Percentiles rank a stretch among this genome's conserved stretches.
Conservation (phyloP, 306 rosid genomes). For the Acacia acuminata region DNA sequence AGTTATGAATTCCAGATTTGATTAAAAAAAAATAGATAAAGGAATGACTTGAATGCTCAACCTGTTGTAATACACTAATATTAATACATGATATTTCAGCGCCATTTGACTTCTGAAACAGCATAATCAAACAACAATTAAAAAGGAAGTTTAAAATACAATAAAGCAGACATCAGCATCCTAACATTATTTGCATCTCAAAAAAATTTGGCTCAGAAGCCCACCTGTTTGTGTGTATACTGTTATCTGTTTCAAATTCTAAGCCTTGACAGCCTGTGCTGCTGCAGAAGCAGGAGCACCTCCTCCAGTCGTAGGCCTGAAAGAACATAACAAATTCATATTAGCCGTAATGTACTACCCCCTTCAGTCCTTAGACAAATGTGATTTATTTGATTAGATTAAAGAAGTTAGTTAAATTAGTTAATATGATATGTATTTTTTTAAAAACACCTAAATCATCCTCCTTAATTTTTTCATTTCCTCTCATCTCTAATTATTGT, state of each 20-base stretch:
- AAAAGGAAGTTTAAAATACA: constrained; percentile 3
- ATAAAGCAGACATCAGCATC: constrained; percentile 14
- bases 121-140: constrained; percentile 13
- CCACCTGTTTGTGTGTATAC: not conserved
- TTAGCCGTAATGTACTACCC: not conserved
- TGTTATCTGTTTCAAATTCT: constrained; percentile 28
- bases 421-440: no score
- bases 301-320: constrained; percentile 80
- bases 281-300: constrained; percentile 39
- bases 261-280: constrained; percentile 17
- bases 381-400: no score
- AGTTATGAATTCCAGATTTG: no score
- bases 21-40: not conserved
- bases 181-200: constrained; percentile 33
- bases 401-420: no score
- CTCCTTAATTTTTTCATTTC: no score
- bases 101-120: constrained; percentile 17
- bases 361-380: no score
- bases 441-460: no score
- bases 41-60: constrained; percentile 6
- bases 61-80: not conserved
- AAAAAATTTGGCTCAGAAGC: constrained; percentile 10
- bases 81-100: not conserved
- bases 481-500: no score
- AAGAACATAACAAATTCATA: not conserved